Evolutionary conservation across 441 rosid genomes (phyloP).

Genomic region (Hura crepitans): DNA sequence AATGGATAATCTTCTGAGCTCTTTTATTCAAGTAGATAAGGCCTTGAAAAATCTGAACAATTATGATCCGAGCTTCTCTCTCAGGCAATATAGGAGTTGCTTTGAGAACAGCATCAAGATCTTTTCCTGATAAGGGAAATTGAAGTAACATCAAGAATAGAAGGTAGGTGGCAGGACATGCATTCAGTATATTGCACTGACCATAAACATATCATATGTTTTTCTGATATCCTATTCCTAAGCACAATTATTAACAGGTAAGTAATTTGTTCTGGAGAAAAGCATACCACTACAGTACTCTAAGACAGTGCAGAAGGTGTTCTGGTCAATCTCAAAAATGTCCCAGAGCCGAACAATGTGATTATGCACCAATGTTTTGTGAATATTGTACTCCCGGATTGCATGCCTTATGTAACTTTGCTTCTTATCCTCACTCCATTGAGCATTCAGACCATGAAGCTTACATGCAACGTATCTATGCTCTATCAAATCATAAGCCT

Average conservation of each 20-base stretch:
- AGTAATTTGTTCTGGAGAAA: conserved; percentile 4
- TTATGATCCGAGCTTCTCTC: conserved; percentile 88
- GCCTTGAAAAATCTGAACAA: conserved; percentile 95
- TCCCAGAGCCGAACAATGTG: conserved; percentile 99
- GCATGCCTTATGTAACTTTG: conserved; percentile 97
- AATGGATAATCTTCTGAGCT: conserved; percentile 87
- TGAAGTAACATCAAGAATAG: conserved; percentile 11
- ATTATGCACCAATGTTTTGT: conserved; percentile 93
- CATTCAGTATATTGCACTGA: conserved; percentile 4
- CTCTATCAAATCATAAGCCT: conserved; percentile 98
- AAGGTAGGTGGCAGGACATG: conserved; percentile 1
- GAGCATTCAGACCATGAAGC: conserved; percentile 97
- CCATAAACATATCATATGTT: too few relatives aligned
- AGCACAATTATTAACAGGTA: conserved; percentile 13
- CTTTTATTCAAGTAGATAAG: conserved; percentile 88
- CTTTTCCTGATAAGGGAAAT: conserved; percentile 63
- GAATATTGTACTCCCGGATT: conserved; percentile 91
- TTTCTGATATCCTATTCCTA: too few relatives aligned
- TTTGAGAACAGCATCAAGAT: conserved; percentile 95
- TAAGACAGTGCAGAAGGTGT: conserved; percentile 95
- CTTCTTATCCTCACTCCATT: conserved; percentile 99
- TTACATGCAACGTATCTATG: conserved; percentile 97
- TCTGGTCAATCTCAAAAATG: conserved; percentile 92
- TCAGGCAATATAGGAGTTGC: conserved; percentile 88
- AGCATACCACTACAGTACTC: conserved; percentile 91